Conservation (phyloP, 2,329 filamentous ascomycete species). For the Thelonectria discophora region DNA sequence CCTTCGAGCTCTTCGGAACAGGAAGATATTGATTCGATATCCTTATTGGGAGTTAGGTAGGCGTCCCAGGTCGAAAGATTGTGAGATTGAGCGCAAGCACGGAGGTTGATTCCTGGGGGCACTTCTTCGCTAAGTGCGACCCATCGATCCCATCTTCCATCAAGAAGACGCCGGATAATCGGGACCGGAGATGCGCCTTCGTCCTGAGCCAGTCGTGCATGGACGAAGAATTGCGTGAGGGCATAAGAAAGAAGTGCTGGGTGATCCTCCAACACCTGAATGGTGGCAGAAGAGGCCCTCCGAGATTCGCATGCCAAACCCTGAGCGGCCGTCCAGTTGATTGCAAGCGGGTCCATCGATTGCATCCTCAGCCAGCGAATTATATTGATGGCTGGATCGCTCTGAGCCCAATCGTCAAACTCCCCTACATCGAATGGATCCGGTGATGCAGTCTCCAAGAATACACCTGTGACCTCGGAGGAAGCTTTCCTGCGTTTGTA, state of each 20-base stretch:
- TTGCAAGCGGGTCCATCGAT: no score
- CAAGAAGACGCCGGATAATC: neutral
- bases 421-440: no score
- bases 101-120: neutral
- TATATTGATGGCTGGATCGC: neutral
- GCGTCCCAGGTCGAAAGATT: neutral
- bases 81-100: neutral
- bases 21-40: no score
- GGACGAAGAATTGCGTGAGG: neutral
- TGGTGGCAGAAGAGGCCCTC: neutral
- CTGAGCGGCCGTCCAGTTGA: neutral
- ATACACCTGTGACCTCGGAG: no score
- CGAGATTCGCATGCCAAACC: neutral
- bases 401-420: neutral
- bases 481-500: no score
- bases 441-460: no score
- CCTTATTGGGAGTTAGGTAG: no score
- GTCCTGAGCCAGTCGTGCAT: neutral
- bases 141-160: neutral
- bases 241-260: neutral
- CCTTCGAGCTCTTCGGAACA: no score
- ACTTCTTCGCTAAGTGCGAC: neutral
- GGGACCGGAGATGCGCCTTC: no score
- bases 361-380: neutral
- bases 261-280: neutral